Evolutionary conservation across 345 rosid genomes (phyloP).

Genomic region (Citropsis articulata): DNA sequence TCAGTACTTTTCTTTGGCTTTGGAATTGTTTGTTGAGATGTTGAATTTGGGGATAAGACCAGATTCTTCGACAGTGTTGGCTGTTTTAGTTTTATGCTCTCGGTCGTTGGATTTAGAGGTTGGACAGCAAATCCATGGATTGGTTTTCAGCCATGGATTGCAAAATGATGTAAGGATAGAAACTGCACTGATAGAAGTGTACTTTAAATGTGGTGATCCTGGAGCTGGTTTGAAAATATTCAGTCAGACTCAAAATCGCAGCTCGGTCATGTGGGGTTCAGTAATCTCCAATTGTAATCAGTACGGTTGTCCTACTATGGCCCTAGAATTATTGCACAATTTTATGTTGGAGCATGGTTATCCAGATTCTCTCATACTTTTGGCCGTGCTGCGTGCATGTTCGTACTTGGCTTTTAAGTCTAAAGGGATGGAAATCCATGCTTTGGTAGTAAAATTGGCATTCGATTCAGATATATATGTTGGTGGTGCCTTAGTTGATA

Average conservation of each 20-base stretch:
- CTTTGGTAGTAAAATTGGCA: constrained; percentile 32
- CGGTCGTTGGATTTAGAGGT: constrained; percentile 17
- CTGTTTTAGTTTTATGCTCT: constrained; percentile 38
- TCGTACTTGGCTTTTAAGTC: constrained; percentile 31
- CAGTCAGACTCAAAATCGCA: constrained; percentile 22
- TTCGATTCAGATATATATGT: constrained; percentile 27
- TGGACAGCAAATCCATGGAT: constrained; percentile 37
- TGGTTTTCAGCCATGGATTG: constrained; percentile 28
- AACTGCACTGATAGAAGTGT: constrained; percentile 44
- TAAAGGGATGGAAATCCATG: constrained; percentile 38
- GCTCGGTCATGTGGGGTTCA: constrained; percentile 40
- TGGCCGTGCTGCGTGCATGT: constrained; percentile 44
- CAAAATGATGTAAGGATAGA: constrained; percentile 31
- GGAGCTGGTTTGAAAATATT: constrained; percentile 35
- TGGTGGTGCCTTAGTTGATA: constrained; percentile 46
- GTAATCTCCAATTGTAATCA: constrained; percentile 34
- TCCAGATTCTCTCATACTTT: constrained; percentile 34
- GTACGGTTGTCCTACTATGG: constrained; percentile 23
- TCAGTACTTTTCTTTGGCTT: constrained; percentile 28
- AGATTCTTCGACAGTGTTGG: constrained; percentile 39
- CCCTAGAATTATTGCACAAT: constrained; percentile 29
- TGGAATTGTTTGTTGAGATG: constrained; percentile 32
- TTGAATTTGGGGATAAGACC: constrained; percentile 30
- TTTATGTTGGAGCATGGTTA: constrained; percentile 31
- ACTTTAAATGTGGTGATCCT: constrained; percentile 38